Conservation (phyloP, 805 yeast genomes). For the Debaryomyces hansenii region DNA sequence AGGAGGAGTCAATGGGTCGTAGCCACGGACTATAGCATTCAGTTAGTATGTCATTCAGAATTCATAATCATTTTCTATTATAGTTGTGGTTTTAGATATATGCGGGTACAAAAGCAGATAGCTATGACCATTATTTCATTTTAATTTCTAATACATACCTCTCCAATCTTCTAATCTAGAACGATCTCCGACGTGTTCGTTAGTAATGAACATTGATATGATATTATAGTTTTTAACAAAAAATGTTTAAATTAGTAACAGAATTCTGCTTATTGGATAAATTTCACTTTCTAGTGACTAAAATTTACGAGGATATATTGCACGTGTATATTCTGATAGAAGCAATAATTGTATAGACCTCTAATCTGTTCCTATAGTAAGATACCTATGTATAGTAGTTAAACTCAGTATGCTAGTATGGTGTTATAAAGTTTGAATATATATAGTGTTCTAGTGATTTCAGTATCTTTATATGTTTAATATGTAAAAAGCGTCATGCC, state of each 20-base stretch:
- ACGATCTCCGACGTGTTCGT: constrained; percentile 84
- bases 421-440: no score
- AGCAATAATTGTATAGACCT: no score
- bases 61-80: background rate
- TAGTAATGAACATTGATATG: constrained; percentile 72
- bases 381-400: no score
- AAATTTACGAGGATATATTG: background rate
- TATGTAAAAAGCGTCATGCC: background rate
- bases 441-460: no score
- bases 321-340: background rate
- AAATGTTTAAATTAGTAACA: background rate
- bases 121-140: no score
- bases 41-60: constrained; percentile 14
- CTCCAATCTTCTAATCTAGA: constrained; percentile 58
- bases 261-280: background rate
- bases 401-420: no score
- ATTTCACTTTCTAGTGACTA: background rate
- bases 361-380: no score
- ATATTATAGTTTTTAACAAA: background rate
- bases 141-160: constrained; percentile 32
- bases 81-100: background rate
- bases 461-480: background rate
- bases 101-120: no score
- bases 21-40: constrained; percentile 54
- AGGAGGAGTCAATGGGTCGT: constrained; percentile 95